Evolutionary conservation across 495 filamentous ascomycete genomes (phyloP), one percentile per base, ranked within the genome.

Genomic region (Chaetomidium leptoderma): DNA sequence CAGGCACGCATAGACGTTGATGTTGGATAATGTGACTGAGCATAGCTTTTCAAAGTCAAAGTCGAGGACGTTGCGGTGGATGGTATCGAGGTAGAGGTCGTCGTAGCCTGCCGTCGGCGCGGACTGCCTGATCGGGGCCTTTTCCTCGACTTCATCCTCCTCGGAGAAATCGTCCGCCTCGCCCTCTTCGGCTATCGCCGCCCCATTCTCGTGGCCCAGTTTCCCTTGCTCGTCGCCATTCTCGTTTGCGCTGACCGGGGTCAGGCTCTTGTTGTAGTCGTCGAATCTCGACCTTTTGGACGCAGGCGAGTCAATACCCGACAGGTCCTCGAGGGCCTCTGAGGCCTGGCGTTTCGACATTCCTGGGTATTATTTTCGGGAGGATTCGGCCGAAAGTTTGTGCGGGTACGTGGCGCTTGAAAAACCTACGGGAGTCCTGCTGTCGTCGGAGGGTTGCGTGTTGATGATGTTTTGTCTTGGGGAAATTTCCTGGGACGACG

Each of bases 1-100:
- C 23, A 99, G 80, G 66, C 93, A 99, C 3, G 95, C 93, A 70
- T 99, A 99, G 49, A 99, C 92, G 63, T 99, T 97, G 76, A 97
- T 97, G 67, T 97, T 97, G 21, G 91, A 95, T 10, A 99, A 77
- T 24, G 89, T 92, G 61, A 97, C 78, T 2, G 95, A 97, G 76
- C 93, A 99, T 19, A 95, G 83, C 78, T 97, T 97, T 66, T 97
- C 92, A 70, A 99, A 99, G 70, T 99, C 93, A 66, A 95, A 96
- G 71, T 96, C 92, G 17, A 96, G 84, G 16, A 95, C 78, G 65
- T 77, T 76, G 60, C 93, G 90, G 73, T 97, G 85, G 72, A 99
- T 92, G 3, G 92, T 97, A 73, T 99, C 95, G 51, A 99, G 88
- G 70, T 99, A 99, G 30, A 99, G 83, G 71, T 99, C 95, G 58